Conservation (phyloP, 1,284 basidiomycete genomes). For the Cryptococcus depauperatus region DNA sequence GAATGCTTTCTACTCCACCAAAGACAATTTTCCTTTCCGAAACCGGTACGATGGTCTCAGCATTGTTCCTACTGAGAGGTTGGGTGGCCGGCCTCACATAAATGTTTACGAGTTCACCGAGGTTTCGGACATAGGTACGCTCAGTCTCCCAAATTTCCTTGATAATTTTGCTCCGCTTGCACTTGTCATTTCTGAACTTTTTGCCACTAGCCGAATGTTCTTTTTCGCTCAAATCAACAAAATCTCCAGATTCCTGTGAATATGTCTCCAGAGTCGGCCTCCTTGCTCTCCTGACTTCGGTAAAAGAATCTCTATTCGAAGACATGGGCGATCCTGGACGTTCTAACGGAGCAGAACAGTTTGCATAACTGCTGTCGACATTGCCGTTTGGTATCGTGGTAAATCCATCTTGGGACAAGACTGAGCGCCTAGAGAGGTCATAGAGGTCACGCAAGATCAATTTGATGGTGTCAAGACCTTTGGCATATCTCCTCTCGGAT, state of each 20-base stretch:
- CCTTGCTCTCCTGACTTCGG: slow-evolving; percentile 16
- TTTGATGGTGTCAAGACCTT: slow-evolving; percentile 78
- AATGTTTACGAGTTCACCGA: slow-evolving; percentile 88
- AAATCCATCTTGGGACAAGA: slow-evolving; percentile 39
- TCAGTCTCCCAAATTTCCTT: slow-evolving; percentile 87
- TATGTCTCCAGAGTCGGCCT: slow-evolving; percentile 20
- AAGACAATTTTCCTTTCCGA: slow-evolving; percentile 88
- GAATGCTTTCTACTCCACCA: slow-evolving; percentile 79
- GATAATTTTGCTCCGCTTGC: slow-evolving; percentile 67
- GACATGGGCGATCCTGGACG: slow-evolving; percentile 13
- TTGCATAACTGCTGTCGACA: slow-evolving; percentile 11
- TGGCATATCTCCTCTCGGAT: slow-evolving; percentile 26
- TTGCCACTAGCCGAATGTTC: slow-evolving; percentile 52
- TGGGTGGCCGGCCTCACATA: slow-evolving; percentile 82
- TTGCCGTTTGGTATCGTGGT: slow-evolving; percentile 25
- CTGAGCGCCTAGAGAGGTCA: slow-evolving; percentile 54
- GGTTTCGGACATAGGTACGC: slow-evolving; percentile 83
- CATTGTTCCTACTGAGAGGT: slow-evolving; percentile 53
- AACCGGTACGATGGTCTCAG: slow-evolving; percentile 55
- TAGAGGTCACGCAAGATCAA: slow-evolving; percentile 91
- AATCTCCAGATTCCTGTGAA: not conserved
- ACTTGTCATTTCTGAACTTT: slow-evolving; percentile 79
- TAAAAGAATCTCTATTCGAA: slow-evolving; percentile 8
- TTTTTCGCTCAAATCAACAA: slow-evolving; percentile 9
- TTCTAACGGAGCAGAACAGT: slow-evolving; percentile 15